A percentile compares a stretch with the other conserved stretches of the same genome.
Evolutionary conservation across 208 protist species (phyloP).

Genomic region (Trypanosoma grayi): DNA sequence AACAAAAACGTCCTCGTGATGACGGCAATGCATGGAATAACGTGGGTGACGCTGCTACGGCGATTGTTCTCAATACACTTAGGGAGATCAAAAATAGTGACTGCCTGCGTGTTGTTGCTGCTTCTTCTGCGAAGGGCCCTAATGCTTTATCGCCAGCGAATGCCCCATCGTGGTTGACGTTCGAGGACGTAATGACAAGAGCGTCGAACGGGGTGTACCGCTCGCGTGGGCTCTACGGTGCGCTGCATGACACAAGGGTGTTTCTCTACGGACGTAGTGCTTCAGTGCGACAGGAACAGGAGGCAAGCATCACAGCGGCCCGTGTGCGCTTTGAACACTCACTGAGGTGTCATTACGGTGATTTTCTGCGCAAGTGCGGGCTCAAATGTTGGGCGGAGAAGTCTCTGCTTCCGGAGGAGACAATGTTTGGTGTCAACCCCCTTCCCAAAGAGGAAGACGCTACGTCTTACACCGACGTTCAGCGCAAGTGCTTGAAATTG

Average conservation of each 20-base stretch:
- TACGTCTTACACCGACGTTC: constrained; percentile 28
- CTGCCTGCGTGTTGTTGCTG: constrained; percentile 14
- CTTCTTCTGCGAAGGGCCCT: background rate
- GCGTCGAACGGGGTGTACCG: constrained; percentile 48
- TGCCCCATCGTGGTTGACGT: constrained; percentile 13
- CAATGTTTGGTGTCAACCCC: constrained; percentile 27
- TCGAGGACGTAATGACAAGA: constrained; percentile 32
- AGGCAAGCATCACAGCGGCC: background rate
- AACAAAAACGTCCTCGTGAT: background rate
- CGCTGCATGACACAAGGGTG: constrained; percentile 46
- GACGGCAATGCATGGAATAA: background rate
- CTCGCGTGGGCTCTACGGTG: constrained; percentile 42
- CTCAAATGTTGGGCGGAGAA: background rate
- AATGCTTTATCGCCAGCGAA: background rate
- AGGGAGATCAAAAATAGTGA: constrained; percentile 18
- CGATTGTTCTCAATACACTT: constrained; percentile 25
- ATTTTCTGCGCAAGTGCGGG: constrained; percentile 15
- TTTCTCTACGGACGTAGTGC: constrained; percentile 38
- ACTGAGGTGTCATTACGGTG: constrained; percentile 11
- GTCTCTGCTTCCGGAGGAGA: constrained; percentile 4
- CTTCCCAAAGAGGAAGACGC: constrained; percentile 1
- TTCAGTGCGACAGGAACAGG: constrained; percentile 7
- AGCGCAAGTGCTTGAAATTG: constrained; percentile 40
- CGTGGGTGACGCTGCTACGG: constrained; percentile 18
- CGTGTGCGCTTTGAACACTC: constrained; percentile 17